These are phyloP conservation scores for Agaricales sp. DNA, from an alignment of 1,284 basidiomycete species.

Conservation along the genomic window DNA sequence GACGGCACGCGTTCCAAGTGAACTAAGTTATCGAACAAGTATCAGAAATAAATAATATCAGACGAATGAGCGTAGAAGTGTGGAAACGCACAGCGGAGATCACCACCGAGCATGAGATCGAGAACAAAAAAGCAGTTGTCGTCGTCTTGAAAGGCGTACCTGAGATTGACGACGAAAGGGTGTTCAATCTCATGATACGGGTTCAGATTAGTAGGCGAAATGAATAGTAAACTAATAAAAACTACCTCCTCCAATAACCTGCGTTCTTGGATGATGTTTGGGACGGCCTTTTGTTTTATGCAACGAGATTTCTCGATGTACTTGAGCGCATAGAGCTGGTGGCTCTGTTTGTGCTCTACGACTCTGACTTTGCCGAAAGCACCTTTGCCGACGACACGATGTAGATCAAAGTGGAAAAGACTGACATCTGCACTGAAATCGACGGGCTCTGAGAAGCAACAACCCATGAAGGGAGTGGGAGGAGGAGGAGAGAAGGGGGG, in stretches of 20 bases:
- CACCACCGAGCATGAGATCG: conserved; percentile 96
- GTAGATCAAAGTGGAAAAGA: conserved; percentile 92
- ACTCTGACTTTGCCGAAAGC: conserved; percentile 97
- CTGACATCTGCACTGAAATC: conserved; percentile 98
- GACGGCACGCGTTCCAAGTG: conserved; percentile 85
- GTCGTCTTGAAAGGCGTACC: conserved; percentile 98
- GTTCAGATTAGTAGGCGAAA: conserved; percentile 12
- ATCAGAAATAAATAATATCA: conserved; percentile 20
- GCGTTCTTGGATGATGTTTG: conserved; percentile 94
- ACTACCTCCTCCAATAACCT: conserved; percentile 83
- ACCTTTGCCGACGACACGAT: conserved; percentile 93
- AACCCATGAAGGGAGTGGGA: background rate
- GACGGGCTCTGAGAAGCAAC: conserved; percentile 56
- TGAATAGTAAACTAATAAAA: conserved; percentile 16
- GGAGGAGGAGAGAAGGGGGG: background rate
- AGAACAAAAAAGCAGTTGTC: conserved; percentile 99
- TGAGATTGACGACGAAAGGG: conserved; percentile 91
- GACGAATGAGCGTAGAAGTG: conserved; percentile 51
- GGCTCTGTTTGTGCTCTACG: conserved; percentile 96
- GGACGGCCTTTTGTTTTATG: conserved; percentile 95
- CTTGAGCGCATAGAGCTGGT: conserved; percentile 92
- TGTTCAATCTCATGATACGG: conserved; percentile 71
- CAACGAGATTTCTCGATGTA: conserved; percentile 99
- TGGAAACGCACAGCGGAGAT: conserved; percentile 73
- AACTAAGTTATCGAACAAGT: conserved; percentile 38